phyloP scores from a whole-genome alignment of 805 yeast species.

The Teunomyces aglyptinius region DNA sequence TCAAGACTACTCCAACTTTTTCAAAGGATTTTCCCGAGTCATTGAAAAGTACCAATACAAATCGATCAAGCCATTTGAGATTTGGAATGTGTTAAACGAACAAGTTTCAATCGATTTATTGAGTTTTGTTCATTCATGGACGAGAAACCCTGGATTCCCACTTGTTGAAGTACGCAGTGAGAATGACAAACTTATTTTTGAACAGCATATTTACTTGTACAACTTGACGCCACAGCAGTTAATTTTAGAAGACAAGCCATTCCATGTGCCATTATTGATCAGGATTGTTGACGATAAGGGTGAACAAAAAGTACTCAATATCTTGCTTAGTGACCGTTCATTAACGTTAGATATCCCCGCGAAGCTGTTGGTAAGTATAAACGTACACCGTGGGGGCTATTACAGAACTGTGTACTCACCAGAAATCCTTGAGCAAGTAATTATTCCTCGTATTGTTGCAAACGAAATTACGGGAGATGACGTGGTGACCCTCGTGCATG shows the following conservation, averaged over 20 bases:
- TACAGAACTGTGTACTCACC: constrained; percentile 9
- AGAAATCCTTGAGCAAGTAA: constrained; percentile 4
- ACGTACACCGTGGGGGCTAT: constrained; percentile 30
- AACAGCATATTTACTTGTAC: constrained; percentile 39
- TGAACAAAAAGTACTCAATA: constrained; percentile 28
- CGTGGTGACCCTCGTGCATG: constrained; percentile 35
- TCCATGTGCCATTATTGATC: constrained; percentile 57
- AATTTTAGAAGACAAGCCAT: constrained; percentile 56
- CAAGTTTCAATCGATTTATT: constrained; percentile 42
- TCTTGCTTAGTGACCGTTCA: constrained; percentile 45
- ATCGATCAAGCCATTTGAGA: constrained; percentile 47
- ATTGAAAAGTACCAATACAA: constrained; percentile 32
- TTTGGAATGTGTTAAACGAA: constrained; percentile 48
- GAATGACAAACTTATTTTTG: constrained; percentile 26
- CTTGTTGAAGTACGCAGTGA: constrained; percentile 37
- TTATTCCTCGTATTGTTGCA: constrained; percentile 9
- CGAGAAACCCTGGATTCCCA: constrained; percentile 59
- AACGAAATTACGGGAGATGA: constrained; percentile 28
- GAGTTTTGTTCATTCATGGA: constrained; percentile 59
- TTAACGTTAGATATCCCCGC: constrained; percentile 28
- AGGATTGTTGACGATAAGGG: constrained; percentile 30
- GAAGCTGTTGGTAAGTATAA: constrained; percentile 37
- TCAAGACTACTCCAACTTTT: constrained; percentile 28
- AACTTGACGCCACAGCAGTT: constrained; percentile 19
- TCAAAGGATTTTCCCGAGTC: constrained; percentile 36